phyloP scores from a whole-genome alignment of 164 flowering plant genomes.

The Nelumbo lutea region DNA sequence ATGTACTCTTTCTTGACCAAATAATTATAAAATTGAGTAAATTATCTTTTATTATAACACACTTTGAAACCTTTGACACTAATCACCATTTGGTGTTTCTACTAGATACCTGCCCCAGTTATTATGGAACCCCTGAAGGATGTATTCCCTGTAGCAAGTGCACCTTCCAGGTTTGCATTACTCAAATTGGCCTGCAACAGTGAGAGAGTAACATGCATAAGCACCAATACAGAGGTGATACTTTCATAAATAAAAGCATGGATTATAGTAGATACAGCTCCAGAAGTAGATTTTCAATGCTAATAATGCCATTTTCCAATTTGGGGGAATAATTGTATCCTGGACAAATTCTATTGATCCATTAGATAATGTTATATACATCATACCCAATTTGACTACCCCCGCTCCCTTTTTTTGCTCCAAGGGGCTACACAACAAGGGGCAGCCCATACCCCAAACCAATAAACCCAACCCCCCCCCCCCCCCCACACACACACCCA shows the following conservation, averaged over 20 bases:
- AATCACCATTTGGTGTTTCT: background rate
- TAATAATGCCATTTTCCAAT: background rate
- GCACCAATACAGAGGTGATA: background rate
- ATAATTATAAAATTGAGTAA: no score
- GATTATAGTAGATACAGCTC: background rate
- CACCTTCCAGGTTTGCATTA: conserved; percentile 94
- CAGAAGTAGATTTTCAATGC: background rate
- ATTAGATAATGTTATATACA: background rate
- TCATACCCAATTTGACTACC: no score
- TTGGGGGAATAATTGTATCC: background rate
- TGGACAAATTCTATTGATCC: background rate
- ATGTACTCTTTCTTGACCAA: no score
- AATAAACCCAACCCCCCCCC: no score
- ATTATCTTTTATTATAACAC: no score
- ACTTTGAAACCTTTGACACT: background rate
- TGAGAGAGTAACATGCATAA: background rate
- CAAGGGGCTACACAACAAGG: no score
- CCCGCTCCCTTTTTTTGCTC: no score
- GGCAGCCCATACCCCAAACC: no score
- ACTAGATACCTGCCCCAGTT: conserved; percentile 73
- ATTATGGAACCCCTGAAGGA: conserved; percentile 80
- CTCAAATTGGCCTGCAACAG: conserved; percentile 67
- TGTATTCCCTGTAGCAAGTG: conserved; percentile 88
- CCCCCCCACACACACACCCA: no score
- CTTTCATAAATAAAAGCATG: no score